Percentiles rank a stretch among this genome's conserved stretches.
phyloP scores from a whole-genome alignment of 2,329 filamentous ascomycete species.

The Fusarium sp. region DNA sequence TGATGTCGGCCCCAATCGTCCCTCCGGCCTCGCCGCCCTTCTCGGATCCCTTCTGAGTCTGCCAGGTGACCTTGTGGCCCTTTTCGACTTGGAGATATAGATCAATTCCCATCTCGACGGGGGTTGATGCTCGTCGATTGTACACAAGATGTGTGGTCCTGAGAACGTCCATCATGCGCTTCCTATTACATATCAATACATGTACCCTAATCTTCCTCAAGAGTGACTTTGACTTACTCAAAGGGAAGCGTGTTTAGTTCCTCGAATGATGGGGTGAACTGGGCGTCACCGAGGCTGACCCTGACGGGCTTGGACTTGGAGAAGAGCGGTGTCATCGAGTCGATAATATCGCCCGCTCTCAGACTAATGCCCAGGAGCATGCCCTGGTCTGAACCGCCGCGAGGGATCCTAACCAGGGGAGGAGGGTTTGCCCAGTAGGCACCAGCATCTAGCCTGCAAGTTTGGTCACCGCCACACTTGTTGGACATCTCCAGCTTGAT shows the following conservation, averaged over 20 bases:
- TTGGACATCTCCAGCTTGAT: neutral
- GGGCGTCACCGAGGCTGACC: neutral
- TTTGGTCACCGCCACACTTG: neutral
- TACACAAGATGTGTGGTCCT: neutral
- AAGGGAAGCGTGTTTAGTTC: slow-evolving; percentile 1
- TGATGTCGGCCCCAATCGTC: neutral
- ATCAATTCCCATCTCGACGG: neutral
- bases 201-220: too few species aligned
- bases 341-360: neutral
- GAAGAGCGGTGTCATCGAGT: slow-evolving; percentile 4
- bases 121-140: neutral
- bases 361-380: slow-evolving; percentile 4
- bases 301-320: neutral
- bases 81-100: neutral
- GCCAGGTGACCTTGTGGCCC: neutral
- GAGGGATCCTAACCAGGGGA: neutral
- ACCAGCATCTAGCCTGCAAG: neutral
- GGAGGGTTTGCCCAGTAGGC: neutral
- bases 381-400: neutral
- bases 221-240: neutral
- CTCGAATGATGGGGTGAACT: neutral
- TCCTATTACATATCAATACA: neutral
- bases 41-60: neutral
- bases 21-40: neutral
- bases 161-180: neutral